Evolutionary conservation across 331 rosid genomes (phyloP), one percentile per base, ranked within the genome.

Genomic region (Malus hybrid): DNA sequence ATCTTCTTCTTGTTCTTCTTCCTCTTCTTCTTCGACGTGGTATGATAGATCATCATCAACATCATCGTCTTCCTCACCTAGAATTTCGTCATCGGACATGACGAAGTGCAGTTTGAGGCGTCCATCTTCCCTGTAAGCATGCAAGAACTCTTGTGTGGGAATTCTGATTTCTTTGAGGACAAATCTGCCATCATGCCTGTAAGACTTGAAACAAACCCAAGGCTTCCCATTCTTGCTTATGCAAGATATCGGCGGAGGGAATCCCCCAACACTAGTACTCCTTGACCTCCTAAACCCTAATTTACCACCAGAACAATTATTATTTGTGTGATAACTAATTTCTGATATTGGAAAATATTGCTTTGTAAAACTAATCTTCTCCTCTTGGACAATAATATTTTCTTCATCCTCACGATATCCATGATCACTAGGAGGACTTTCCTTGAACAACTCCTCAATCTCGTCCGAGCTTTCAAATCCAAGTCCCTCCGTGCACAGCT

Each of bases 191-290:
- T 92, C 73, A n/a, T 84, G 76, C 60, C 99, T 87, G 33, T 84
- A 90, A n/a, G 97, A 86, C 80, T 71, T 89, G 69, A 90, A 92
- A 67, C 78, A 86, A 71, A 92, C 91, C 87, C 87, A 79, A 72
- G 98, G 97, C 85, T 87, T 91, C 24, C 98, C 95, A 22, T 55
- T 86, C 73, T 82, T 84, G 56, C 97, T 88, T 73, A 94, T 89
- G 82, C 92, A 52, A 64, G 97, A 90, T 76, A 94, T 92, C 2
- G 99, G 99, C 24, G 99, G 99, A 79, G 99, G 99, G 77, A 86
- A 92, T 68, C 70, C 88, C 76, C 63, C 72, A 60, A 72, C 44
- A 76, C 16, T 14, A 44, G 30, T 52, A 57, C 77, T 83, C 61
- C 77, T 82, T 76, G 91, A 68, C 77, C 85, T 90, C 79, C 78